Evolutionary conservation across 179 eudicot species (phyloP).

Genomic region (Beta corolliflora): DNA sequence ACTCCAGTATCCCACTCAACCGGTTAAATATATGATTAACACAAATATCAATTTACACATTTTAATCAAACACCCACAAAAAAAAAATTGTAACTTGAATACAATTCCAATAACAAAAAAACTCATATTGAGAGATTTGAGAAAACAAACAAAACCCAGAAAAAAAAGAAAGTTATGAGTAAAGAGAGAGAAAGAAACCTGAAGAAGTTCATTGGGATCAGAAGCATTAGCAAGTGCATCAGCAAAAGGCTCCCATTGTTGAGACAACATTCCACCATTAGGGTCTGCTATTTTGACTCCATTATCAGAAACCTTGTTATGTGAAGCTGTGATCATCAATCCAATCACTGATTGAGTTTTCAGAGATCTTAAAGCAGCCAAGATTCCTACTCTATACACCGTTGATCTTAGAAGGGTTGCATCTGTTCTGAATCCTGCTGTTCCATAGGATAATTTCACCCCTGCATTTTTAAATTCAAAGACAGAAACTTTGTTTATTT

Average conservation of each 20-base stretch:
- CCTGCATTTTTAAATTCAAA: constrained; percentile 38
- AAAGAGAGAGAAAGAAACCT: constrained; percentile 37
- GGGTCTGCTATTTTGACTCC: constrained; percentile 92
- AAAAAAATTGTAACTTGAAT: background rate
- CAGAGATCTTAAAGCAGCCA: constrained; percentile 81
- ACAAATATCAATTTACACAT: background rate
- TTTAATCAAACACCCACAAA: background rate
- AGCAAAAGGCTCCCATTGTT: constrained; percentile 91
- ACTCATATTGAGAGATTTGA: no score
- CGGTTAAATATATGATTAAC: background rate
- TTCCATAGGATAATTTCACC: constrained; percentile 79
- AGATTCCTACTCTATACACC: constrained; percentile 68
- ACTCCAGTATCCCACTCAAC: background rate
- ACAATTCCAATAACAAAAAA: background rate
- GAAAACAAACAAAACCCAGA: background rate
- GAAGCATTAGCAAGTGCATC: constrained; percentile 72
- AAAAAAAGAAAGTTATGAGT: background rate
- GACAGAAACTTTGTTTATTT: background rate
- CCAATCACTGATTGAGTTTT: constrained; percentile 68
- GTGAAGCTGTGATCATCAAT: constrained; percentile 97
- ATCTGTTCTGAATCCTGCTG: constrained; percentile 90
- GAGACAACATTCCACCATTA: constrained; percentile 82
- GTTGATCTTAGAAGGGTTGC: constrained; percentile 66
- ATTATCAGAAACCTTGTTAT: constrained; percentile 78
- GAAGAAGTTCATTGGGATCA: constrained; percentile 53